A percentile compares a stretch with the other conserved stretches of the same genome.
Conservation (phyloP, 306 rosid genomes). For the Alnus glutinosa region DNA sequence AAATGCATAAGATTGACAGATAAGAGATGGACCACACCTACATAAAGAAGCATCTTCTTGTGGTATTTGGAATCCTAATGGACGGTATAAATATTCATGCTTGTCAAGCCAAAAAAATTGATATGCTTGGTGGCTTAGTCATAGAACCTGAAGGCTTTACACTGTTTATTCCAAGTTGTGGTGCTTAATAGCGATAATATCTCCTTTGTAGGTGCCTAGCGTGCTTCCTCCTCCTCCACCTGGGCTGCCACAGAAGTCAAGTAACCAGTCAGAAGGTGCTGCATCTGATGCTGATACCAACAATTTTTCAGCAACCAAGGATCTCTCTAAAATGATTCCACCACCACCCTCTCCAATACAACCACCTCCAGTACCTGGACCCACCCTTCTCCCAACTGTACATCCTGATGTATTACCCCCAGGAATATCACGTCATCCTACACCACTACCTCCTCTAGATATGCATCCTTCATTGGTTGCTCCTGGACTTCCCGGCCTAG, state of each 20-base stretch:
- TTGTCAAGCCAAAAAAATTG: slow-evolving; percentile 8
- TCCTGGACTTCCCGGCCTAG: slow-evolving; percentile 70
- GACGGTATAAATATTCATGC: background rate
- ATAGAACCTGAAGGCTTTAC: slow-evolving; percentile 17
- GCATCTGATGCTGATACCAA: slow-evolving; percentile 48
- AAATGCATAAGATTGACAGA: slow-evolving; percentile 15
- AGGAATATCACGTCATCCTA: slow-evolving; percentile 77
- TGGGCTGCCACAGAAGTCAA: slow-evolving; percentile 60
- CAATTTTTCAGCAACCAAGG: slow-evolving; percentile 53
- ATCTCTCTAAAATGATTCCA: slow-evolving; percentile 60
- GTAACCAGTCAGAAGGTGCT: slow-evolving; percentile 58
- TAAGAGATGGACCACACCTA: background rate
- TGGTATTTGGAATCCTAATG: slow-evolving; percentile 18
- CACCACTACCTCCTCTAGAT: slow-evolving; percentile 90
- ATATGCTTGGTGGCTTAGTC: slow-evolving; percentile 8
- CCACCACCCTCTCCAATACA: slow-evolving; percentile 91
- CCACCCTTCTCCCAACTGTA: slow-evolving; percentile 53
- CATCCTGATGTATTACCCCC: slow-evolving; percentile 88
- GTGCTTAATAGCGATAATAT: slow-evolving; percentile 23
- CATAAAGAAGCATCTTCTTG: background rate
- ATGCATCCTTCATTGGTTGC: slow-evolving; percentile 73
- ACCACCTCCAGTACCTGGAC: slow-evolving; percentile 63
- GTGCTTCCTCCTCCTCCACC: slow-evolving; percentile 82
- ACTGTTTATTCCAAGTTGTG: slow-evolving; percentile 18
- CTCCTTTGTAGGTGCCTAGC: slow-evolving; percentile 53